phyloP scores from a whole-genome alignment of 306 rosid genomes.

The Adenanthera pavonina region DNA sequence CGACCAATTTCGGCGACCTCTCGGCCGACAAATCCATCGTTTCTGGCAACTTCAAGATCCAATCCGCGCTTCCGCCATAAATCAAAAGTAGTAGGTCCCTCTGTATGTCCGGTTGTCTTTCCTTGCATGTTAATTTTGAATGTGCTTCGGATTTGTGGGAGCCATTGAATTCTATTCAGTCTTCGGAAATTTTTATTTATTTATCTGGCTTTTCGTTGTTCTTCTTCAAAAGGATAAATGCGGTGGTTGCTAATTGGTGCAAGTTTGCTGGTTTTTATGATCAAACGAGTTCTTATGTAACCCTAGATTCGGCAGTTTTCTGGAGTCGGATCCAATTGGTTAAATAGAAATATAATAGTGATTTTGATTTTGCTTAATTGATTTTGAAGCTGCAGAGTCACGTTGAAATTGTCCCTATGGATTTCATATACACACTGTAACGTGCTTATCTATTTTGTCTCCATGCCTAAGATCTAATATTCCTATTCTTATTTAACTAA shows the following conservation, averaged over 20 bases:
- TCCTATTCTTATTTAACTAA: conserved; percentile 14
- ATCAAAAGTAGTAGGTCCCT: conserved; percentile 54
- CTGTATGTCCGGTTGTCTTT: background rate
- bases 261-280: background rate
- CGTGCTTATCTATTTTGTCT: background rate
- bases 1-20: conserved; percentile 9
- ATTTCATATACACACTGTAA: conserved; percentile 8
- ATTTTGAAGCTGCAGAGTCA: conserved; percentile 13
- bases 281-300: conserved; percentile 29
- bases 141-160: background rate
- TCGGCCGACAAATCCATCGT: conserved; percentile 4
- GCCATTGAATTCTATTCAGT: background rate
- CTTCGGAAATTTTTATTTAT: background rate
- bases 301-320: conserved; percentile 46
- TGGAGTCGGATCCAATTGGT: background rate
- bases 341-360: background rate
- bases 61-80: conserved; percentile 36
- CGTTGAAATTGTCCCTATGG: conserved; percentile 7
- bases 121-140: background rate
- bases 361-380: conserved; percentile 6
- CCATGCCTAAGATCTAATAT: background rate
- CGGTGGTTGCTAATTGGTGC: conserved; percentile 21
- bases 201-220: conserved; percentile 2
- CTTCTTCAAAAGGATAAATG: background rate
- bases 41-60: conserved; percentile 26